Evolutionary conservation across 805 yeast species (phyloP), one percentile per base, ranked within the genome.

Genomic region (Candida patagonica): DNA sequence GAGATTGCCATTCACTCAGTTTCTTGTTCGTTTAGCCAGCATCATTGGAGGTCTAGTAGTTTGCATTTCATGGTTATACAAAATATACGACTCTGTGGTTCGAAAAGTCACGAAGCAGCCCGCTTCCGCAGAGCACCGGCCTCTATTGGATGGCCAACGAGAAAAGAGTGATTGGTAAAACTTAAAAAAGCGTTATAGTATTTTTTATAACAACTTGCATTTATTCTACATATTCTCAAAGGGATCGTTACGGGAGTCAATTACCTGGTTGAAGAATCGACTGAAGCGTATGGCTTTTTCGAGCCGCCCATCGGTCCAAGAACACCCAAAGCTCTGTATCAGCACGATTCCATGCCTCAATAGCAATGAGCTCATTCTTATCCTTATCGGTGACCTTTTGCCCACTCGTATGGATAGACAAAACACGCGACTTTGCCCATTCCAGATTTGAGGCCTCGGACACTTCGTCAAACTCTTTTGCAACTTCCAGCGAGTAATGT

Each of bases 41-140:
- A 80, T 89, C 10, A 55, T 79, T 16, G 95, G 96, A 10, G 96
- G 96, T 9, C 60, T 86, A 10, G 65, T 83, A 42, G 76, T 86
- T 19, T 62, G 76, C 30, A 80, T 80, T 0, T 73, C 79, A 13
- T 85, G 87, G 77, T 30, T 69, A 2, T 82, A 74, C 58, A 69
- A 71, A 49, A 56, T 71, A 4, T 54, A 70, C 19, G 94, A 83
- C 49, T 70, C 16, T 26, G 20, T 35, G 7, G 29, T 26, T 3
- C 10, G 39, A 4, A 37, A 29, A 21, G n/a, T n/a, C n/a, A n/a
- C n/a, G n/a, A n/a, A n/a, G n/a, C n/a, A n/a, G n/a, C n/a, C n/a
- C n/a, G n/a, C n/a, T n/a, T n/a, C n/a, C n/a, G n/a, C n/a, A n/a
- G n/a, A n/a, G n/a, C n/a, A n/a, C n/a, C n/a, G n/a, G n/a, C n/a